phyloP scores from a whole-genome alignment of 1,284 basidiomycete genomes.

The Volvariella volvacea region DNA sequence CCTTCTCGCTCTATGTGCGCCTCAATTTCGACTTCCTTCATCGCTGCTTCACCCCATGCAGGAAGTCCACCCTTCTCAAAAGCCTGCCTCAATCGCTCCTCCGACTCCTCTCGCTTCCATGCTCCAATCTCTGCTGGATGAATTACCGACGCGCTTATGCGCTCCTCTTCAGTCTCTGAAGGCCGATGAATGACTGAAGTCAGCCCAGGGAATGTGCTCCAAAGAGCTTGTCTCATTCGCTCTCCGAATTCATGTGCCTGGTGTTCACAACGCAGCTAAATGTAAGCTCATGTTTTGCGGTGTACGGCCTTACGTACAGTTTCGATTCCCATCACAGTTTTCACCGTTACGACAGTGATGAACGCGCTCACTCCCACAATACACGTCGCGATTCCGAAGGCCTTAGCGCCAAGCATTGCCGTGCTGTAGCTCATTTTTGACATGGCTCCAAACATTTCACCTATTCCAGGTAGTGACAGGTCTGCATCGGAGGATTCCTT shows the following conservation, averaged over 20 bases:
- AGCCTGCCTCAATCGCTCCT: constrained; percentile 42
- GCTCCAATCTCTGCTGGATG: constrained; percentile 12
- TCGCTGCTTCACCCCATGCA: constrained; percentile 42
- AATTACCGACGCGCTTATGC: constrained; percentile 6
- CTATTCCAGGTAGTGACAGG: constrained; percentile 17
- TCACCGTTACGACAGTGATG: constrained; percentile 22
- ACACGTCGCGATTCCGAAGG: constrained; percentile 33
- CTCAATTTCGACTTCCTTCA: constrained; percentile 50
- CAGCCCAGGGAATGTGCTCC: constrained; percentile 39
- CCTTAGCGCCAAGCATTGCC: constrained; percentile 29
- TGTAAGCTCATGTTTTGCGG: constrained; percentile 2
- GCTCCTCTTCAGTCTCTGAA: constrained; percentile 27
- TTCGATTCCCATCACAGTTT: constrained; percentile 26
- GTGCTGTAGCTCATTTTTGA: constrained; percentile 25
- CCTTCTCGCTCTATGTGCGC: constrained; percentile 36
- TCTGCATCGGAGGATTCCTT: constrained; percentile 11
- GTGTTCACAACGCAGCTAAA: background rate
- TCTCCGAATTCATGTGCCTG: constrained; percentile 53
- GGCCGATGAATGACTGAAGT: constrained; percentile 44
- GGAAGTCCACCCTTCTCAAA: constrained; percentile 51
- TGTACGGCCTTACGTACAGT: constrained; percentile 20
- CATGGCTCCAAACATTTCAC: constrained; percentile 26
- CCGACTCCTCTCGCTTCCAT: constrained; percentile 46
- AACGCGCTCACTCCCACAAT: constrained; percentile 27
- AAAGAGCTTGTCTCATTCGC: constrained; percentile 39